A percentile compares a stretch with the other conserved stretches of the same genome.
Evolutionary conservation across 116 monocot genomes (phyloP).

Genomic region (Zostera marina): DNA sequence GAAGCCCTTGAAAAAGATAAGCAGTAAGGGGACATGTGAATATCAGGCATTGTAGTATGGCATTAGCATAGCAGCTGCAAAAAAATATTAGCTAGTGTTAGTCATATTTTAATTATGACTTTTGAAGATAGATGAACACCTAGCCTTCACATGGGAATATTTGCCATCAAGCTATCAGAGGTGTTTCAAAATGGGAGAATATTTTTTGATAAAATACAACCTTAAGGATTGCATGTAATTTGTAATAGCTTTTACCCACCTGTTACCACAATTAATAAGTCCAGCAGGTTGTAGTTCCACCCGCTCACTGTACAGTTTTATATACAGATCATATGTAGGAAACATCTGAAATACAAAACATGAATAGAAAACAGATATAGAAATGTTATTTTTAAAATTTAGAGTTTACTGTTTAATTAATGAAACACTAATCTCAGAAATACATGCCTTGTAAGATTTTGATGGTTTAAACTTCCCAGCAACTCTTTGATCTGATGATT

Average conservation of each 20-base stretch:
- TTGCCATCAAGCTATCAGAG: background rate
- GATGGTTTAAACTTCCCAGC: conserved; percentile 28
- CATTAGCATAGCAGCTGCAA: conserved; percentile 95
- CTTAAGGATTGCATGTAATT: background rate
- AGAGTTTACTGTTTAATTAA: background rate
- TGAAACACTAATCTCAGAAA: background rate
- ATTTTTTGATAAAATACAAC: too few relatives aligned
- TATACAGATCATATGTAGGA: conserved; percentile 47
- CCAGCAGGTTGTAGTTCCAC: conserved; percentile 55
- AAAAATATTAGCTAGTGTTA: conserved; percentile 2
- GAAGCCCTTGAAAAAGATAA: conserved; percentile 64
- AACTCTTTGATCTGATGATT: conserved; percentile 22
- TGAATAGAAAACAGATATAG: conserved; percentile 1
- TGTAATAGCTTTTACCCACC: conserved; percentile 21
- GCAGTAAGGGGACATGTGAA: conserved; percentile 85
- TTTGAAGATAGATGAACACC: background rate
- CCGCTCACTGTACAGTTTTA: conserved; percentile 55
- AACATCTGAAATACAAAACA: conserved; percentile 24
- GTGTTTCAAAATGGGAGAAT: too few relatives aligned
- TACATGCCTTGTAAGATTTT: conserved; percentile 17
- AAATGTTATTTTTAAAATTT: background rate
- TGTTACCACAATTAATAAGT: conserved; percentile 70
- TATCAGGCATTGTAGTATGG: conserved; percentile 76
- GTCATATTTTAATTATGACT: background rate
- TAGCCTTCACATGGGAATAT: background rate